Evolutionary conservation across 2,329 filamentous ascomycete species (phyloP), one percentile per base, ranked within the genome.

Genomic region (Ambrosiella cleistominuta): DNA sequence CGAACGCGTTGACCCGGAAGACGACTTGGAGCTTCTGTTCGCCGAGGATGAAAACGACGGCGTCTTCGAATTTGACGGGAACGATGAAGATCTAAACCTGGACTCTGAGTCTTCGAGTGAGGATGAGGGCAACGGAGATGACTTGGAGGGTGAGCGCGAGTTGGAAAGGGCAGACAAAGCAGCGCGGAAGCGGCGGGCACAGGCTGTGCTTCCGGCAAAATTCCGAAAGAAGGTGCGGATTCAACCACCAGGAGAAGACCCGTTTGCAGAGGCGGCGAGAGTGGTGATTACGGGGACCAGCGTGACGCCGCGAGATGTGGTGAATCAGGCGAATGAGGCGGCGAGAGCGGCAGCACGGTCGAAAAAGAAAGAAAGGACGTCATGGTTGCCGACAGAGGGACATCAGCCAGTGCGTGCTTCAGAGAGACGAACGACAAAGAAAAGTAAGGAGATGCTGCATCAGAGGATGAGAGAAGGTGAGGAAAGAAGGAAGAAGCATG

Each of bases 71-170:
- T 60, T 54, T n/a, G 35, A 60, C 2, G 82, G 80, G 57, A 85
- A 89, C 65, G 80, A 76, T 6, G 83, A 80, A 51, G 91, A 96
- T 66, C 82, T 87, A 63, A 83, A 87, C 52, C 84, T 96, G 74
- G 88, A 94, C 65, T 90, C 86, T 12, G 94, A 88, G 0, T 87
- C 82, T 0, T 86, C 88, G 62, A 85, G 89, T 52, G 88, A 93
- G 54, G 88, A 94, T 61, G 82, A 81, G 60, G 69, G 71, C 42
- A 71, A 69, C 57, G 68, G 67, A 36, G 77, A 93, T 63, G 88
- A 95, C 47, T 69, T 93, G 3, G 86, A 88, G 59, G 93, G 93
- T 39, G 93, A 98, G 71, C 85, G 83, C 65, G 88, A 95, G 70
- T 69, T 98, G 57, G 82, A 93, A 70, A 83, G 80, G 62, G 80